These are phyloP conservation scores for Scheffersomyces lignicola DNA, from an alignment of 1,139 yeast species.

Conservation along the genomic window DNA sequence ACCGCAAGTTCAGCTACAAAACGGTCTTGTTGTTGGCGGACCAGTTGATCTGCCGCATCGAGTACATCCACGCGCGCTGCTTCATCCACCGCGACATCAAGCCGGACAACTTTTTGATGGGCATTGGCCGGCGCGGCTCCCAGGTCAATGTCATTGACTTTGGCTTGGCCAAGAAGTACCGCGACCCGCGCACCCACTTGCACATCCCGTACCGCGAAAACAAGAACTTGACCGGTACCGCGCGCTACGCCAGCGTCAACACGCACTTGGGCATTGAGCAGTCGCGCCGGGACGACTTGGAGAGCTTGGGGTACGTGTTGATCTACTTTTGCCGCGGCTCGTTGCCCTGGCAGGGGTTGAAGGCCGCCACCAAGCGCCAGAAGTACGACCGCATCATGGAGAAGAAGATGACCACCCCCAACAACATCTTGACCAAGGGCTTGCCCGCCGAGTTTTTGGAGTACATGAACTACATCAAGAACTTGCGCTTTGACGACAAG, in stretches of 20 bases:
- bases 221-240: constrained; percentile 95
- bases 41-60: constrained; percentile 91
- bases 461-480: constrained; percentile 85
- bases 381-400: constrained; percentile 97
- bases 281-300: constrained; percentile 94
- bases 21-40: constrained; percentile 92
- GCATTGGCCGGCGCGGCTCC: constrained; percentile 91
- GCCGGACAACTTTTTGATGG: constrained; percentile 97
- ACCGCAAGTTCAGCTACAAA: constrained; percentile 88
- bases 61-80: constrained; percentile 92
- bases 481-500: constrained; percentile 91
- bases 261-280: constrained; percentile 98
- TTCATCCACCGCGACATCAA: constrained; percentile 91
- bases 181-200: constrained; percentile 93
- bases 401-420: constrained; percentile 90
- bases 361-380: constrained; percentile 95
- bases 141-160: constrained; percentile 96
- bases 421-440: constrained; percentile 87
- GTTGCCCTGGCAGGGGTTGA: constrained; percentile 97
- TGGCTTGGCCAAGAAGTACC: constrained; percentile 92
- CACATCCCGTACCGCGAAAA: constrained; percentile 97
- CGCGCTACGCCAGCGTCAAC: constrained; percentile 92
- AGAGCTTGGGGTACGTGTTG: constrained; percentile 91
- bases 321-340: constrained; percentile 95
- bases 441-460: constrained; percentile 88